Conservation (phyloP, 352 stramenopile species). For the Phytophthora pisi region DNA sequence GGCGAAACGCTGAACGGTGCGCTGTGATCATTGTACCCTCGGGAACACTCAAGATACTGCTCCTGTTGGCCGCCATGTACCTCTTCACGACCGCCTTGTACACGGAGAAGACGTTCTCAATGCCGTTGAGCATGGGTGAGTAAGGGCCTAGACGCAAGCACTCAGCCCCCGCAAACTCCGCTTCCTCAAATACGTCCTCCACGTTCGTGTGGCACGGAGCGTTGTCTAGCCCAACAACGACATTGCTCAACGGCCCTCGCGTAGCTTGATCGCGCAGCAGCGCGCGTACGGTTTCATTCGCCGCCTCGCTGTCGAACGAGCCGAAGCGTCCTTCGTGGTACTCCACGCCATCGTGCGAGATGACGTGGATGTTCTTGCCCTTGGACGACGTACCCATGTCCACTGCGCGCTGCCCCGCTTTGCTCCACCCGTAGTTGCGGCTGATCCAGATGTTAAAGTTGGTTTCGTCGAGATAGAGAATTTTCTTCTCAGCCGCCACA, state of each 20-base stretch:
- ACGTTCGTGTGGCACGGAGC: not conserved
- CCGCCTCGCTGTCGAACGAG: not conserved
- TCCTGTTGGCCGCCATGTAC: not conserved
- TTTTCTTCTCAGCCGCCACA: not conserved
- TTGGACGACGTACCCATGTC: not conserved
- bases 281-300: not conserved
- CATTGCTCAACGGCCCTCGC: not conserved
- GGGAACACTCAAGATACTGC: not conserved
- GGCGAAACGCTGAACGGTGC: not conserved
- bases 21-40: not conserved
- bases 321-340: not conserved
- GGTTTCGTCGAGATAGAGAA: not conserved
- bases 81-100: not conserved
- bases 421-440: not conserved
- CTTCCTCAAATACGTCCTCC: not conserved
- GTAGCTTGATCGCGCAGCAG: not conserved
- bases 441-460: not conserved
- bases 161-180: not conserved
- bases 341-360: not conserved
- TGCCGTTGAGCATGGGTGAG: not conserved
- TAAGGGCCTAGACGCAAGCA: not conserved
- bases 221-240: not conserved
- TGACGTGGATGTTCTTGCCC: not conserved
- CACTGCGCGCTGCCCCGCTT: not conserved
- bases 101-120: constrained; percentile 2